These are phyloP conservation scores for Chlamydomonas sp. DNA, from an alignment of 139 green algal genomes.

Conservation along the genomic window DNA sequence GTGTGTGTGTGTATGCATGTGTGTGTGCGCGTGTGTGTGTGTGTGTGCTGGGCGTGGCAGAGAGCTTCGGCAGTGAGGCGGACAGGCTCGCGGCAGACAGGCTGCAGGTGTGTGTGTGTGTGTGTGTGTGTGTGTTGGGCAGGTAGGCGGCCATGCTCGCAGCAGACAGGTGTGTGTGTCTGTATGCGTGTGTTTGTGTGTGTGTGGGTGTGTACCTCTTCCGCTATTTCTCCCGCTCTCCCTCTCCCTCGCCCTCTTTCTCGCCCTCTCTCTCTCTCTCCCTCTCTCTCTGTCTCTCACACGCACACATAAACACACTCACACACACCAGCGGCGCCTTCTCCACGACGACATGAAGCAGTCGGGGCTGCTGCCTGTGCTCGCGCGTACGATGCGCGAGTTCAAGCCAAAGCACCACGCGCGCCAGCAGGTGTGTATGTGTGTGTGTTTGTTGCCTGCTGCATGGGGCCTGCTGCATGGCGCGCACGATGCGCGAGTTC, in stretches of 20 bases:
- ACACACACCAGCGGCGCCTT: too few relatives aligned
- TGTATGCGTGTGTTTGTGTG: background rate
- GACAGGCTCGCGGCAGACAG: slow-evolving; percentile 62
- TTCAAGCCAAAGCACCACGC: slow-evolving; percentile 55
- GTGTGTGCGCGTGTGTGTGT: too few relatives aligned
- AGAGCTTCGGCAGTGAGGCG: slow-evolving; percentile 30
- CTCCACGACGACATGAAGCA: slow-evolving; percentile 66
- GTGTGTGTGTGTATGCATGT: too few relatives aligned
- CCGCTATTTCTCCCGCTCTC: background rate
- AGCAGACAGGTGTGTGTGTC: background rate
- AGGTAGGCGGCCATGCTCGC: background rate
- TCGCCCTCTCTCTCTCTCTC: background rate
- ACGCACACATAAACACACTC: too few relatives aligned
- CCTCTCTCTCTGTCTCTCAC: too few relatives aligned
- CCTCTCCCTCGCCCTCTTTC: background rate
- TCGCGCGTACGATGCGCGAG: slow-evolving; percentile 43
- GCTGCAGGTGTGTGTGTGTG: slow-evolving; percentile 49
- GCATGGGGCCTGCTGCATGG: slow-evolving; percentile 57
- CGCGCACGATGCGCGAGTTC: slow-evolving; percentile 50
- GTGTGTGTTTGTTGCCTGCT: too few relatives aligned
- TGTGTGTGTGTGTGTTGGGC: background rate
- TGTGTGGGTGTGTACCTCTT: background rate
- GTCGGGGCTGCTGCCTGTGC: slow-evolving; percentile 62
- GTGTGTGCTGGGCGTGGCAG: slow-evolving; percentile 64
- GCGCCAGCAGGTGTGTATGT: too few relatives aligned